Base-by-base conservation (phyloP, 192 early-diverging fungal species). In the Rhizophagus clarus region DNA sequence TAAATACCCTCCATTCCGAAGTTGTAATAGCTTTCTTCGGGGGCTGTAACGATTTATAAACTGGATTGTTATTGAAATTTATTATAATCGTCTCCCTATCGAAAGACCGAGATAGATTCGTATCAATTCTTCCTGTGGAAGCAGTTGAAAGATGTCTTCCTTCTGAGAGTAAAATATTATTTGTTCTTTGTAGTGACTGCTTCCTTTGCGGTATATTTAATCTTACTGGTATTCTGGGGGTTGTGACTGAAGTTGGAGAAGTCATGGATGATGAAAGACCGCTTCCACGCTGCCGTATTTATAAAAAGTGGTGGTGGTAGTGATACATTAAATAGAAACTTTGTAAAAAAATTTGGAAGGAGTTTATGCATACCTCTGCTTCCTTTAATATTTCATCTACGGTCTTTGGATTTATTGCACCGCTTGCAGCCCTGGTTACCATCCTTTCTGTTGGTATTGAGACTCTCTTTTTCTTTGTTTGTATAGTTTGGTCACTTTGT, bases 21-120 rank as follows among this genome's bases (percentile, higher is more conserved):
- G 92, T 93, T 9, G 86, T 89, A 17, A 96, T 67, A 24, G 86
- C 87, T 81, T 96, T 96, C 9, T 83, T 85, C 5, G 93, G 91
- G 17, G 84, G 86, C 63, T 90, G 90, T 15, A 95, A 62, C 17
- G 90, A 72, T 40, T 85, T 88, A 74, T 85, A 85, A 10, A 96
- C 80, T 8, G 93, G 92, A 26, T 90, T 85, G 8, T 76, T 72
- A 28, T 87, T 84, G 9, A 88, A 87, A 74, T 89, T 90, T 15
- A 64, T 42, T 26, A 77, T 45, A 26, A 77, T 45, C n/a, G 76
- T 31, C 8, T 67, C 76, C 4, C 76, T 63, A 49, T 77, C 76
- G 20, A 67, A 67, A 31, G 63, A 47, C 5, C 76, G 24, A 47
- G 62, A 26, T 47, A 20, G 61, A 45, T 82, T 82, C 42, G 74